phyloP scores from a whole-genome alignment of 768 basidiomycete species.

The Psilocybe cyanescens region DNA sequence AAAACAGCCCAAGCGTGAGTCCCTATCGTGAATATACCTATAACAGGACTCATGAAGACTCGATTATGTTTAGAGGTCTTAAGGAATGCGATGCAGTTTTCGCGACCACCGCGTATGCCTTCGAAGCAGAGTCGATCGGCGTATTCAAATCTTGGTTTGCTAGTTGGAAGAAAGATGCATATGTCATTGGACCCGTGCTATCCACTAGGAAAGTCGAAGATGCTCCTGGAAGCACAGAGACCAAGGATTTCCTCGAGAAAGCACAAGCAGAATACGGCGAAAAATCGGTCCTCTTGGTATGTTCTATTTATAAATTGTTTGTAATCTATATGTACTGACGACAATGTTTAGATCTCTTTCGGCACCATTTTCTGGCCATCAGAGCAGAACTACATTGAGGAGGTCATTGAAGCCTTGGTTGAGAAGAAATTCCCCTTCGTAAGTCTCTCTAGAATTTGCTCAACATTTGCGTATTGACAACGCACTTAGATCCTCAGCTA shows the following conservation, averaged over 20 bases:
- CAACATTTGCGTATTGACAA: not conserved
- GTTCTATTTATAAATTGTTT: not conserved
- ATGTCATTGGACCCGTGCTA: constrained; percentile 14
- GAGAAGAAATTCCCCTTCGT: constrained; percentile 20
- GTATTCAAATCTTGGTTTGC: constrained; percentile 12
- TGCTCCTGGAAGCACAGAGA: not conserved
- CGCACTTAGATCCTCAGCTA: constrained; percentile 6
- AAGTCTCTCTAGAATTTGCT: not conserved
- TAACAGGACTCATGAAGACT: not conserved
- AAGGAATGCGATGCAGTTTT: constrained; percentile 12
- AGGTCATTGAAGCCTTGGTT: constrained; percentile 10
- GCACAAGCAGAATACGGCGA: constrained; percentile 2
- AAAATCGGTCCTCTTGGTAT: constrained; percentile 15
- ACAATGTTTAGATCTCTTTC: constrained; percentile 12
- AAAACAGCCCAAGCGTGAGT: constrained; percentile 6
- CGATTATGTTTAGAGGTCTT: not conserved
- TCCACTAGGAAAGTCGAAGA: constrained; percentile 3
- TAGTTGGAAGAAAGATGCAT: not conserved
- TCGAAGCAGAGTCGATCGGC: constrained; percentile 5
- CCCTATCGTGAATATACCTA: not conserved
- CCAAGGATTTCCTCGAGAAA: constrained; percentile 5
- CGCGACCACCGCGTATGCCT: not conserved
- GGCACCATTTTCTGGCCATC: constrained; percentile 13
- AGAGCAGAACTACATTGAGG: constrained; percentile 10
- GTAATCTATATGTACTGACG: not conserved